phyloP scores from a whole-genome alignment of 163 green algal species.

The Chlorella variabilis region DNA sequence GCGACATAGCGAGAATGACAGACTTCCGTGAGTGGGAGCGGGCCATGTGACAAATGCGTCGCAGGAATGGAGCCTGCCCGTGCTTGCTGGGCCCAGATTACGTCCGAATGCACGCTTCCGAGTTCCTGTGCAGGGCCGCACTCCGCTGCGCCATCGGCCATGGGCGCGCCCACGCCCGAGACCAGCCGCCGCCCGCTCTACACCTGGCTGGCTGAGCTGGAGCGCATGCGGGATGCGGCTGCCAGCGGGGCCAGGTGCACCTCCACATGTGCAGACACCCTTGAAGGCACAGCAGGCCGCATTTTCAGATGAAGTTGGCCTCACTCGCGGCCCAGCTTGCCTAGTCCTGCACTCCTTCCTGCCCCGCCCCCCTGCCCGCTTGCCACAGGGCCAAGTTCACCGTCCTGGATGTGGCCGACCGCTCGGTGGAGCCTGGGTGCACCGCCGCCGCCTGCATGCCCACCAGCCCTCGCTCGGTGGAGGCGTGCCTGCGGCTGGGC shows the following conservation, averaged over 20 bases:
- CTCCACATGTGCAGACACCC: no score
- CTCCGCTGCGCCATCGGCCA: neutral
- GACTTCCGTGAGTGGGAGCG: neutral
- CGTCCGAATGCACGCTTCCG: no score
- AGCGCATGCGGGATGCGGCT: slow-evolving; percentile 17
- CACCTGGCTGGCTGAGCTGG: slow-evolving; percentile 27
- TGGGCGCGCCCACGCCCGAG: neutral
- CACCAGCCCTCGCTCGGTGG: slow-evolving; percentile 24
- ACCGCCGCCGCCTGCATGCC: slow-evolving; percentile 21
- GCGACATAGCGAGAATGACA: neutral
- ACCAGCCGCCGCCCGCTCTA: neutral
- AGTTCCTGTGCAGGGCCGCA: neutral
- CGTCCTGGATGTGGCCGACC: slow-evolving; percentile 38
- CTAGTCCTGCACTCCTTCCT: no score
- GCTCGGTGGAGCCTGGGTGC: slow-evolving; percentile 16
- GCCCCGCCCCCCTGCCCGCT: neutral
- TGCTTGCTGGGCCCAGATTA: no score
- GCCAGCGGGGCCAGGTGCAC: neutral
- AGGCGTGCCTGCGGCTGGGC: slow-evolving; percentile 79
- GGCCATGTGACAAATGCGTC: neutral
- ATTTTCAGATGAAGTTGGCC: no score
- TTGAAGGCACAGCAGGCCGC: no score
- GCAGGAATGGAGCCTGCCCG: no score
- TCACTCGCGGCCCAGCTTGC: no score
- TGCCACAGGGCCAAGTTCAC: slow-evolving; percentile 10